Base-by-base conservation (phyloP, 495 filamentous ascomycete species). In the Letharia lupina region DNA sequence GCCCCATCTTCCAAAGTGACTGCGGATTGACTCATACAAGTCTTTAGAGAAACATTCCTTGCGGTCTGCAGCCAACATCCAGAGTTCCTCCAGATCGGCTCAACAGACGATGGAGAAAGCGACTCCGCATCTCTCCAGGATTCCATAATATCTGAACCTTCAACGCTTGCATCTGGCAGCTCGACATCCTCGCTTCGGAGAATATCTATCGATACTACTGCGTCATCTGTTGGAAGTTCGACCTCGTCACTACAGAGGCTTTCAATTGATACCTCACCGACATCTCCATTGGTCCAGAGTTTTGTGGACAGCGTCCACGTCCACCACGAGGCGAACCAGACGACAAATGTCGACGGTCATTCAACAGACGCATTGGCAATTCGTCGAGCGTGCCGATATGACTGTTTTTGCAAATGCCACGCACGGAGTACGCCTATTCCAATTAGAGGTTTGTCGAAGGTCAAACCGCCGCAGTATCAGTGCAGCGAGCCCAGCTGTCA, bases 381-480 rank as follows among this genome's bases (percentile, higher is more conserved):
- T n/a, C 65, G 65, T 18, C 42, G 52, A 31, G 60, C 65, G 15
- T 67, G 65, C 60, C 60, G 60, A 12, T 67, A 62, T 40, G 44
- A 67, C 41, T 67, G 65, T 57, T 67, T 54, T 63, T 67, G 65
- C 45, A 11, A 62, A 39, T 67, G 65, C 47, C 65, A 67, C 20
- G 35, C 44, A 13, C 58, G 42, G 37, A 60, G 23, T 18, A 33
- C 3, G 16, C 58, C 58, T 23, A 41, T 56, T 18, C 52, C 16
- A 10, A 2, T 33, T 6, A 42, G 35, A 15, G 39, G 35, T 37
- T 28, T 58, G 9, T 39, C 31, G 9, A 40, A 23, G 10, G 8
- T 65, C 50, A 65, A 45, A 12, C 7, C n/a, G 5, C 35, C 23
- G 28, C 47, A 40, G 23, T 28, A 44, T 15, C 23, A 23, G 12